phyloP scores from a whole-genome alignment of 129 eudicot genomes.

The Escallonia rubra region DNA sequence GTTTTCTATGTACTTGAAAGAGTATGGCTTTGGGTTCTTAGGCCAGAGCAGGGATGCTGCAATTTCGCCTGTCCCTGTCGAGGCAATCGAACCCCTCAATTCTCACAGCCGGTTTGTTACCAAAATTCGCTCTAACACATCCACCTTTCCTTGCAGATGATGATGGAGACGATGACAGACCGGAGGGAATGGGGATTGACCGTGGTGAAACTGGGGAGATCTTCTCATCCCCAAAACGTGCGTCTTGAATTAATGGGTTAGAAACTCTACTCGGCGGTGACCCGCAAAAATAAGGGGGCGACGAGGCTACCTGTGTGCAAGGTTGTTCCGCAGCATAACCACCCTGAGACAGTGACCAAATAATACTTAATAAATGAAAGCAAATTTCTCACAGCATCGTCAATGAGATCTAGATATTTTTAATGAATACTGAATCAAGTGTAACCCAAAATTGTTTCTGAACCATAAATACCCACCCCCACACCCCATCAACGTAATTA shows the following conservation, averaged over 20 bases:
- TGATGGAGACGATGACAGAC: slow-evolving; percentile 40
- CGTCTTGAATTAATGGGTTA: slow-evolving; percentile 94
- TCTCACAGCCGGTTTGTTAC: slow-evolving; percentile 89
- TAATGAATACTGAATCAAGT: neutral
- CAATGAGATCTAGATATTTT: neutral
- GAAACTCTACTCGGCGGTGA: slow-evolving; percentile 99
- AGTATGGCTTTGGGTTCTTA: slow-evolving; percentile 26
- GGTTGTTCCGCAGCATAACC: slow-evolving; percentile 52
- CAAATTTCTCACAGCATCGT: neutral
- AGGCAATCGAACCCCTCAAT: slow-evolving; percentile 95
- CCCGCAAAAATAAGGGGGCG: slow-evolving; percentile 99
- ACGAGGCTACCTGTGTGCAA: slow-evolving; percentile 65
- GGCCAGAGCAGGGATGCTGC: slow-evolving; percentile 96
- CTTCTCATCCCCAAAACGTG: slow-evolving; percentile 68
- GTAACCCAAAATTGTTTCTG: neutral
- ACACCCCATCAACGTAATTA: too few species aligned
- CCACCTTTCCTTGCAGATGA: slow-evolving; percentile 64
- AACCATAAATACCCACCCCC: neutral
- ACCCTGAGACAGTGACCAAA: slow-evolving; percentile 29
- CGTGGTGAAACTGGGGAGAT: slow-evolving; percentile 51
- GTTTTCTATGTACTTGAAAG: slow-evolving; percentile 28
- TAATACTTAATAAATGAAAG: neutral
- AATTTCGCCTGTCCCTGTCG: slow-evolving; percentile 76
- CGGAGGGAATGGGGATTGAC: slow-evolving; percentile 51
- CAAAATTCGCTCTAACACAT: slow-evolving; percentile 70